A percentile compares a stretch with the other conserved stretches of the same genome.
Evolutionary conservation across 2,329 filamentous ascomycete species (phyloP).

Genomic region (Venturia pyrina): DNA sequence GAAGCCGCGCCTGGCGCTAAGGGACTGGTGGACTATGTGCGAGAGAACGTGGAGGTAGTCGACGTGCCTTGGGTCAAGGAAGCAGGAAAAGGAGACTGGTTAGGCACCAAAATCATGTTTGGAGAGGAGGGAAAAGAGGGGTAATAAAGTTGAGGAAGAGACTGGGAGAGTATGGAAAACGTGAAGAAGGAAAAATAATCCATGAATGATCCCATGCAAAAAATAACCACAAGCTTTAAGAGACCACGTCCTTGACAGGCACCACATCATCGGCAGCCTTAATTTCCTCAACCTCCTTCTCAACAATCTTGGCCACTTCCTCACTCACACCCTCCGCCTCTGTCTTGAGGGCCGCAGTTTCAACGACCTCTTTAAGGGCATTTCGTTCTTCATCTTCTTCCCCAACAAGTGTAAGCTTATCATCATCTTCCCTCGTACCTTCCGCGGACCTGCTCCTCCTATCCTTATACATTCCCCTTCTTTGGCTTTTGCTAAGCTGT

Average conservation of each 20-base stretch:
- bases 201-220: not conserved
- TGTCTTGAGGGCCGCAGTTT: not conserved
- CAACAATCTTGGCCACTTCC: not conserved
- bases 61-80: constrained; percentile 49
- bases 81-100: constrained; percentile 16
- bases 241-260: not conserved
- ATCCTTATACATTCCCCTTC: not conserved
- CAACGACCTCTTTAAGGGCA: not conserved
- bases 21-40: constrained; percentile 47
- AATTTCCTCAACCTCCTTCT: not conserved
- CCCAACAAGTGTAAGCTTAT: not conserved
- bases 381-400: not conserved
- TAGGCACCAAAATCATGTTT: not conserved
- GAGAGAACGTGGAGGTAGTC: constrained; percentile 42
- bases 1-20: constrained; percentile 47
- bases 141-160: not conserved
- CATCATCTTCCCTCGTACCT: not conserved
- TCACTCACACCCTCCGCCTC: not conserved
- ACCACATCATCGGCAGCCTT: not conserved
- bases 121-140: not conserved
- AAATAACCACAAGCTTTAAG: not conserved
- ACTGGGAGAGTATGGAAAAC: not conserved
- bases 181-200: not conserved
- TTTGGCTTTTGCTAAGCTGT: not conserved
- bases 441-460: not conserved